Percentiles rank a stretch among this genome's conserved stretches.
phyloP scores from a whole-genome alignment of 2,329 filamentous ascomycete genomes.

The Cladosporium sp. region DNA sequence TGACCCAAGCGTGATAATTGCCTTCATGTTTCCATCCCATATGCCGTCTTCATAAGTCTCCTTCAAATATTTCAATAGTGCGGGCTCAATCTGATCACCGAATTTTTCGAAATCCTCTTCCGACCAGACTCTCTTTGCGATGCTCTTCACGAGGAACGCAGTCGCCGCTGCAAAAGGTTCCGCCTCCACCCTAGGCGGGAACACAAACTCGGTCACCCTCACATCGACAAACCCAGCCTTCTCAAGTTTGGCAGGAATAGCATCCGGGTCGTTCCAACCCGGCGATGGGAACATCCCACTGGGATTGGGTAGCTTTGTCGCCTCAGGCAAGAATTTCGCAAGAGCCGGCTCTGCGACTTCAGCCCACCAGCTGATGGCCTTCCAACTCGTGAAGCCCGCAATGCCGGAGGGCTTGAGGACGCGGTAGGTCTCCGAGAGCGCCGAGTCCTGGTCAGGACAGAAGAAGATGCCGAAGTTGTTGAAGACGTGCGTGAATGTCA shows the following conservation, averaged over 20 bases:
- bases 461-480: constrained; percentile 18
- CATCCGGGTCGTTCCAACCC: constrained; percentile 12
- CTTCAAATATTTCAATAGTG: constrained; percentile 11
- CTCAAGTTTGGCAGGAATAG: constrained; percentile 12
- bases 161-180: constrained; percentile 15
- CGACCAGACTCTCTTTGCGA: constrained; percentile 13
- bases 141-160: constrained; percentile 13
- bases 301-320: constrained; percentile 11
- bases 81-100: constrained; percentile 3
- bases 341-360: constrained; percentile 13
- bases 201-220: constrained; percentile 12
- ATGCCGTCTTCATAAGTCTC: constrained; percentile 10
- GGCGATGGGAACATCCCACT: constrained; percentile 10
- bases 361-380: constrained; percentile 17
- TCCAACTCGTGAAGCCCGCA: constrained; percentile 33
- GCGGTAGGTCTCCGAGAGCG: constrained; percentile 19
- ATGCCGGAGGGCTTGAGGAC: constrained; percentile 32
- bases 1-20: constrained; percentile 12
- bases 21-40: constrained; percentile 14
- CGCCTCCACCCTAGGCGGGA: constrained; percentile 12
- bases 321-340: constrained; percentile 12
- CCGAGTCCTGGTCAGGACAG: constrained; percentile 5
- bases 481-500: constrained; percentile 14
- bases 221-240: constrained; percentile 14
- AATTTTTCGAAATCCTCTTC: constrained; percentile 2